Evolutionary conservation across 176 grass and related monocot species (phyloP).

Genomic region (Metroxylon sagu): DNA sequence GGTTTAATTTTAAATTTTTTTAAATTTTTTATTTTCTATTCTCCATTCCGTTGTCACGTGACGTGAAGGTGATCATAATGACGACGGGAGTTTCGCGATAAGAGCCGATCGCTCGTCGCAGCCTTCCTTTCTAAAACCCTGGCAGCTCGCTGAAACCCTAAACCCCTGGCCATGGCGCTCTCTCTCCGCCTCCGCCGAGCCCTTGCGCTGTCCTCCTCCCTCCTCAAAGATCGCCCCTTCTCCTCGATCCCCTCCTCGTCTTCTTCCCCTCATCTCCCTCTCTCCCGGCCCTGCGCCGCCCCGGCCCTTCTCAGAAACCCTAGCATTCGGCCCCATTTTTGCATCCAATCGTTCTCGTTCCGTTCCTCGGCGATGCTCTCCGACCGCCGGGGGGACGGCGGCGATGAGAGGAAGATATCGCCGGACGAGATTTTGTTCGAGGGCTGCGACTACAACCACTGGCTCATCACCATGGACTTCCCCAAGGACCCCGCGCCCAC

Average conservation of each 20-base stretch:
- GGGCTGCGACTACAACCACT: constrained; percentile 96
- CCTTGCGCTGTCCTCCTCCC: neutral
- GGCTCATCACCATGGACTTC: constrained; percentile 99
- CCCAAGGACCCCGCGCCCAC: constrained; percentile 66
- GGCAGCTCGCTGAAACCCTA: constrained; percentile 8
- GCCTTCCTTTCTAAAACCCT: neutral
- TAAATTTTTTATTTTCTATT: no score
- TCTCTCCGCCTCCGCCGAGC: constrained; percentile 2
- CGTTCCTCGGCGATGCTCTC: constrained; percentile 36
- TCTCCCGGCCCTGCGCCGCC: neutral
- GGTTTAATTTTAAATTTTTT: no score
- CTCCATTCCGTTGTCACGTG: no score
- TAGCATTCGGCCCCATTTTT: neutral
- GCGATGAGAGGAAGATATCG: constrained; percentile 34
- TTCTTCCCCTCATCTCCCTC: neutral
- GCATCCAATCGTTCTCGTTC: constrained; percentile 27
- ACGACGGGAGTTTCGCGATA: no score
- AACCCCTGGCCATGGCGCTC: neutral
- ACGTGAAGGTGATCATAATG: no score
- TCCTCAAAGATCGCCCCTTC: neutral
- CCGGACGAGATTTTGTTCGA: constrained; percentile 86
- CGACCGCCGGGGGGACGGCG: constrained; percentile 21
- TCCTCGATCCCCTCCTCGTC: neutral
- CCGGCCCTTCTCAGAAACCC: neutral
- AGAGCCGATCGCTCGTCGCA: no score